phyloP scores from a whole-genome alignment of 768 basidiomycete species.

The Tulasnella sp. region DNA sequence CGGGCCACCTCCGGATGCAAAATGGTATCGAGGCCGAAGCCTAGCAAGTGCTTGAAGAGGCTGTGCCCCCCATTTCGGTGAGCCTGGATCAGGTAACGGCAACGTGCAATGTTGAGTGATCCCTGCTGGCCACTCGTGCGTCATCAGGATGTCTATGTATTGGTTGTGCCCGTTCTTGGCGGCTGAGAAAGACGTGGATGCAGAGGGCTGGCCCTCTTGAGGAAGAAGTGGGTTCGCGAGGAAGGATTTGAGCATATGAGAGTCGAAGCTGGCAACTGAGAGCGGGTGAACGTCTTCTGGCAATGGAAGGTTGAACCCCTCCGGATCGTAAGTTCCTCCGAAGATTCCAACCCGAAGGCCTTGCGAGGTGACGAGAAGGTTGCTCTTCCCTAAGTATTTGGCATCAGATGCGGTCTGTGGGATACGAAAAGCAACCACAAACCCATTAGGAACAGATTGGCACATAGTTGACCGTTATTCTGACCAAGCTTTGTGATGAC shows the following conservation, averaged over 20 bases:
- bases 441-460: slow-evolving; percentile 87
- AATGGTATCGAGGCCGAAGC: slow-evolving; percentile 85
- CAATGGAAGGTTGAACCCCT: slow-evolving; percentile 41
- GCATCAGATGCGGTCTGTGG: neutral
- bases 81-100: slow-evolving; percentile 55
- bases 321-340: slow-evolving; percentile 73
- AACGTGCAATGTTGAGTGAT: slow-evolving; percentile 63
- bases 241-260: slow-evolving; percentile 38
- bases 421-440: slow-evolving; percentile 42
- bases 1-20: slow-evolving; percentile 67
- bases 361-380: slow-evolving; percentile 73
- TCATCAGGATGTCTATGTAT: slow-evolving; percentile 79
- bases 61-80: slow-evolving; percentile 50
- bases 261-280: slow-evolving; percentile 34
- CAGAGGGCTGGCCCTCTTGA: slow-evolving; percentile 28
- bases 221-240: slow-evolving; percentile 35
- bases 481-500: slow-evolving; percentile 76
- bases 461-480: slow-evolving; percentile 77
- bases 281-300: slow-evolving; percentile 21
- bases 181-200: slow-evolving; percentile 25
- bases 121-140: slow-evolving; percentile 73
- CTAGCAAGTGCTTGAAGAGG: slow-evolving; percentile 52
- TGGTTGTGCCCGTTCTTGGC: slow-evolving; percentile 1
- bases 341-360: slow-evolving; percentile 77
- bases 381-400: slow-evolving; percentile 69